Conservation (phyloP, 306 rosid species). For the Medicago truncatula region DNA sequence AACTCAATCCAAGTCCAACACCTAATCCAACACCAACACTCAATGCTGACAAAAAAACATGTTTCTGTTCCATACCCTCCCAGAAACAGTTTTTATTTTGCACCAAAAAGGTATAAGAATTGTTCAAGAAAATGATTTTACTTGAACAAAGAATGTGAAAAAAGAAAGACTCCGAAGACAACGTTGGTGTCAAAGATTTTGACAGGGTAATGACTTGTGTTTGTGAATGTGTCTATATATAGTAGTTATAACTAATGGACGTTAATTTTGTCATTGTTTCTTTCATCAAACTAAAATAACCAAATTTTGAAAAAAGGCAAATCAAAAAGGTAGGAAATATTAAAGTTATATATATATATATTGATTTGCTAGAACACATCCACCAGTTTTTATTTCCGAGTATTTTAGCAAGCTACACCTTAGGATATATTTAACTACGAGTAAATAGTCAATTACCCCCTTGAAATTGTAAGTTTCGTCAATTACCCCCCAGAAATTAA, state of each 20-base stretch:
- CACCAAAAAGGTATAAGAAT: slow-evolving; percentile 42
- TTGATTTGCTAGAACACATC: no score
- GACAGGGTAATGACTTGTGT: slow-evolving; percentile 52
- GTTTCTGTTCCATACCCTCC: slow-evolving; percentile 89
- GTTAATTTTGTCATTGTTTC: slow-evolving; percentile 47
- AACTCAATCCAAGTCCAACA: slow-evolving; percentile 84
- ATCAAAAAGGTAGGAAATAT: neutral
- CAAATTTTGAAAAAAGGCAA: neutral
- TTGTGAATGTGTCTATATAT: slow-evolving; percentile 51
- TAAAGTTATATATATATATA: neutral
- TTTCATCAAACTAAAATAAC: slow-evolving; percentile 31
- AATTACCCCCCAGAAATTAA: no score
- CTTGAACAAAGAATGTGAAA: slow-evolving; percentile 12
- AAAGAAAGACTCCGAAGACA: slow-evolving; percentile 41
- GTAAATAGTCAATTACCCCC: no score
- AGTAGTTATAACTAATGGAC: slow-evolving; percentile 63
- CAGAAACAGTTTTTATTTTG: slow-evolving; percentile 11
- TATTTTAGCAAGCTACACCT: no score
- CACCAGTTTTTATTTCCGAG: no score
- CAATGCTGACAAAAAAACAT: slow-evolving; percentile 88
- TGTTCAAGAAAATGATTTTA: slow-evolving; percentile 39
- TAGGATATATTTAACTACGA: no score
- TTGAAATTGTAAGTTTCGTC: no score
- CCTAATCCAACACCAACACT: slow-evolving; percentile 97
- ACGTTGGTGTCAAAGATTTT: slow-evolving; percentile 51